Evolutionary conservation across 2,329 filamentous ascomycete species (phyloP), one percentile per base, ranked within the genome.

Genomic region (Fusarium sarcochroum): DNA sequence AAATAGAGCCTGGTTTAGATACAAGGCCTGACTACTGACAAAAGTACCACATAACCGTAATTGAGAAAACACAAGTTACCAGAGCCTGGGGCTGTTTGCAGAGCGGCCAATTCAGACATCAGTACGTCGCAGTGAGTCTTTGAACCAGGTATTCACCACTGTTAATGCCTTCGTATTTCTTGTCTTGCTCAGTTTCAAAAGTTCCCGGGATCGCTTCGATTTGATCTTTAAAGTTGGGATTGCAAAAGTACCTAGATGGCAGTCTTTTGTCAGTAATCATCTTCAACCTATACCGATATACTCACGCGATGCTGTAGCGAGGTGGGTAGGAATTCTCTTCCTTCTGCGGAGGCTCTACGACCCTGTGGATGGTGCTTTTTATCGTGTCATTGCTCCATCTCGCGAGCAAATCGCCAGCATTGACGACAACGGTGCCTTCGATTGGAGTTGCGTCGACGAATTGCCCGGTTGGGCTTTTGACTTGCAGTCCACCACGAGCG

Each of bases 301-400:
- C 86, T 75, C 72, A 98, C 72, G 94, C 94, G 76, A 98, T 91
- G 73, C 91, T 95, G 76, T 98, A 98, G 38, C 92, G 85, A 1
- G 93, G 85, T 2, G 93, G 93, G 77, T 97, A 91, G 38, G 83
- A 80, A 17, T 84, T 85, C 9, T 80, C 81, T 5, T 81, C 82
- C 6, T 84, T 85, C 17, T 83, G 82, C 1, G 93, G 92, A 3
- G 94, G 94, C 80, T 97, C 92, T 7, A 98, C 92, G 1, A 98
- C 94, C 13, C 94, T 89, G 79, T 98, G 94, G 63, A 94, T 88
- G 6, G 94, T 98, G 76, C 92, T 95, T 81, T 92, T 94, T 81
- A 98, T 97, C 6, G 88, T 91, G 75, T 97, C 93, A 75, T 98
- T 98, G 68, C 91, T 93, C 94, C 94, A 97, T 52, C 94, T 85